A percentile compares a stretch with the other conserved stretches of the same genome.
Conservation (phyloP, 2,329 filamentous ascomycete species). For the Epichloe festucae region DNA sequence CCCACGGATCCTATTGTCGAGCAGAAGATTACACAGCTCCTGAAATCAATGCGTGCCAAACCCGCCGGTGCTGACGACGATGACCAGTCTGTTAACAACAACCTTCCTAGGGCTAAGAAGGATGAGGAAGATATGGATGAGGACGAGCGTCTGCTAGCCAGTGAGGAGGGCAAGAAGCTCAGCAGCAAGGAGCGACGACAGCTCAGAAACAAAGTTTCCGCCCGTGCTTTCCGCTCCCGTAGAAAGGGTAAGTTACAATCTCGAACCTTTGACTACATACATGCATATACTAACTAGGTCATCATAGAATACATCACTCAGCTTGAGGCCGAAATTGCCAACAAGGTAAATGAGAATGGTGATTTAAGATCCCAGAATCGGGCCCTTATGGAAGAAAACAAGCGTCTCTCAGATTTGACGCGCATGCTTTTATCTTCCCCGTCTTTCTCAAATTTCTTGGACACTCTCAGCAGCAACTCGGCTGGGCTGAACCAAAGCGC, state of each 20-base stretch:
- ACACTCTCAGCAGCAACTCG: slow-evolving; percentile 52
- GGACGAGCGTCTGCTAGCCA: slow-evolving; percentile 85
- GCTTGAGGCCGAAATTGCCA: slow-evolving; percentile 78
- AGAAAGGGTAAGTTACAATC: slow-evolving; percentile 66
- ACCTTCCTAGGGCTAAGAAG: slow-evolving; percentile 68
- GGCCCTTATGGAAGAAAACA: slow-evolving; percentile 73
- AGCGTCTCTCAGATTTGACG: slow-evolving; percentile 63
- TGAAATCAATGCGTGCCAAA: slow-evolving; percentile 84
- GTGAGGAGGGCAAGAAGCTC: slow-evolving; percentile 98
- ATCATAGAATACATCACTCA: slow-evolving; percentile 83
- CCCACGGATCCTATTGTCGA: slow-evolving; percentile 62
- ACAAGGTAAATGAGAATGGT: slow-evolving; percentile 71
- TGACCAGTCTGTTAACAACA: slow-evolving; percentile 39
- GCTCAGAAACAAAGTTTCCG: slow-evolving; percentile 97
- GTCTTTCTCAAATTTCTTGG: slow-evolving; percentile 71
- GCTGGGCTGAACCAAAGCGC: slow-evolving; percentile 26
- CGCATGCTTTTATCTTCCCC: slow-evolving; percentile 69
- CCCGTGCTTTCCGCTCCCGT: slow-evolving; percentile 91
- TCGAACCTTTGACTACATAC: neutral
- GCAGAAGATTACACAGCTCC: slow-evolving; percentile 84
- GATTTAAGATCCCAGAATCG: slow-evolving; percentile 72
- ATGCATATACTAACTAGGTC: neutral
- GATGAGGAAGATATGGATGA: slow-evolving; percentile 99
- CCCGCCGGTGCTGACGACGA: slow-evolving; percentile 36
- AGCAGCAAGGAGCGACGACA: slow-evolving; percentile 94